Conservation (phyloP, 345 rosid species). For the Gossypium turneri region DNA sequence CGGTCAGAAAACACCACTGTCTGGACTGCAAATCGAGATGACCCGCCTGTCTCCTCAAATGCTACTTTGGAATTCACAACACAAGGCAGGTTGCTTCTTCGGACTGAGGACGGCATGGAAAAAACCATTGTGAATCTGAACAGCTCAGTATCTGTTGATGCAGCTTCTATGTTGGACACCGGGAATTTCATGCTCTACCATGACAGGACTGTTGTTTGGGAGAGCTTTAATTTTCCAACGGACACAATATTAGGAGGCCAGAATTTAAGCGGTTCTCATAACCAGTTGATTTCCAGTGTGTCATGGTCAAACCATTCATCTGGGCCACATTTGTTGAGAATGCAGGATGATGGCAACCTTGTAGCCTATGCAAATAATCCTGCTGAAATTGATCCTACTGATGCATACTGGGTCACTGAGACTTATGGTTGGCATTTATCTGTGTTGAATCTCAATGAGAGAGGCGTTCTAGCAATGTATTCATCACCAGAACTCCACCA, state of each 20-base stretch:
- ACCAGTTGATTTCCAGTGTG: constrained; percentile 12
- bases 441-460: constrained; percentile 16
- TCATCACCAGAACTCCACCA: too few species aligned
- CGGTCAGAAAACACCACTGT: background rate
- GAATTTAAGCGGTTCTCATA: background rate
- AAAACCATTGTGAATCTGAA: background rate
- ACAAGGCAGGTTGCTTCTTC: background rate
- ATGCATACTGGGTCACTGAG: background rate
- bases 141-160: background rate
- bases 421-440: background rate
- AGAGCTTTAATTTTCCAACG: constrained; percentile 33
- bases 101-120: background rate
- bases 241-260: constrained; percentile 40
- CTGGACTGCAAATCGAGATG: constrained; percentile 12
- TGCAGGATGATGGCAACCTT: constrained; percentile 11
- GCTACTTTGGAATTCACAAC: background rate
- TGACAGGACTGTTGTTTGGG: constrained; percentile 23
- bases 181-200: constrained; percentile 38
- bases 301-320: constrained; percentile 15
- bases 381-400: background rate
- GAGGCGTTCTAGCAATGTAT: background rate
- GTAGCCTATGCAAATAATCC: constrained; percentile 13
- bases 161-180: constrained; percentile 15
- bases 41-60: background rate
- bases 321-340: constrained; percentile 15